Conservation (phyloP, 306 rosid genomes). For the Inga oerstediana region DNA sequence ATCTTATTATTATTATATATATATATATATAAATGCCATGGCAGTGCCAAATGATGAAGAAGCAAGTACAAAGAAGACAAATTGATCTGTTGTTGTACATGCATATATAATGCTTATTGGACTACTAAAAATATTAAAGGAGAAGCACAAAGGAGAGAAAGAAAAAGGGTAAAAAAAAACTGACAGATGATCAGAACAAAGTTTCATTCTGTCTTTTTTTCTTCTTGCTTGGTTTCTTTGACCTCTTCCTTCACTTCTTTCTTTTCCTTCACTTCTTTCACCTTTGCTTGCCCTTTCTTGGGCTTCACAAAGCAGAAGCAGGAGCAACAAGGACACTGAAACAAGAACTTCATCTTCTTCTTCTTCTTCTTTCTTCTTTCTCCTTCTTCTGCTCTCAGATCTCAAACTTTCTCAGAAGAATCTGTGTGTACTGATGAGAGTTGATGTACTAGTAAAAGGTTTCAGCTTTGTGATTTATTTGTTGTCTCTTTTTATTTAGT, state of each 20-base stretch:
- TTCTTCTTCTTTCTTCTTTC: not conserved
- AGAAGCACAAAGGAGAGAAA: not conserved
- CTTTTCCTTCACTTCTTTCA: slow-evolving; percentile 36
- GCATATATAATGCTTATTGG: slow-evolving; percentile 30
- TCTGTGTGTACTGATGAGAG: not conserved
- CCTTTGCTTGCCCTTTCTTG: slow-evolving; percentile 45
- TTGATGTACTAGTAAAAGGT: not conserved
- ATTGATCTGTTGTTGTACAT: slow-evolving; percentile 22
- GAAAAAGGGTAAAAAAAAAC: not conserved
- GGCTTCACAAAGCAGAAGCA: slow-evolving; percentile 72
- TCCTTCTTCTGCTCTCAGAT: slow-evolving; percentile 32
- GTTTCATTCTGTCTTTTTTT: slow-evolving; percentile 26
- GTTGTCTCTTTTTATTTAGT: slow-evolving; percentile 23
- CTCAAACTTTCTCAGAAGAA: slow-evolving; percentile 25
- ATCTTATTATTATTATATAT: not conserved
- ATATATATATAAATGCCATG: not conserved
- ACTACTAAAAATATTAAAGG: not conserved
- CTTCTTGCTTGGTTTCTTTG: slow-evolving; percentile 52
- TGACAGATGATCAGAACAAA: not conserved
- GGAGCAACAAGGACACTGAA: slow-evolving; percentile 59
- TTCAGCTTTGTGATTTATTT: slow-evolving; percentile 24
- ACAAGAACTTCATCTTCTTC: slow-evolving; percentile 54
- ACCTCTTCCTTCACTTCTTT: slow-evolving; percentile 19
- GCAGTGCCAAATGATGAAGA: slow-evolving; percentile 12
- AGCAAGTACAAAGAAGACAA: slow-evolving; percentile 12